A percentile compares a stretch with the other conserved stretches of the same genome.
Conservation (phyloP, 2,329 filamentous ascomycete genomes). For the Dactylellina cionopaga region DNA sequence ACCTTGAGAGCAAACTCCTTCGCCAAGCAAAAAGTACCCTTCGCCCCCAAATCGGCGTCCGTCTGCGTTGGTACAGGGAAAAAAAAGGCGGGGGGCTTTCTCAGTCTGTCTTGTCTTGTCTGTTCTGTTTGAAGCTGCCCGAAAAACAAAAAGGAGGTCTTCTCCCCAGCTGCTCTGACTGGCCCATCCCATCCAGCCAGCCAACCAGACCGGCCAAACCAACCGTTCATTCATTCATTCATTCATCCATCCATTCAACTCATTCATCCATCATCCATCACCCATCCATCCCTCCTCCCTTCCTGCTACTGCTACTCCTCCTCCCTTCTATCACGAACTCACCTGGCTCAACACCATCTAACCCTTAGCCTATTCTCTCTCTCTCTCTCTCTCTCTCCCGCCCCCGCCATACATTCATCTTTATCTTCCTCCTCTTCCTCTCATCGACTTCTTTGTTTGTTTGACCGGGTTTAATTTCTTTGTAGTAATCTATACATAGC, state of each 20-base stretch:
- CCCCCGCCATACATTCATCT: neutral
- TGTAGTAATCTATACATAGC: neutral
- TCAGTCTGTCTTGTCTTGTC: conserved; percentile 4
- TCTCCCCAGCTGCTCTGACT: conserved; percentile 5
- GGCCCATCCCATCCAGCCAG: conserved; percentile 22
- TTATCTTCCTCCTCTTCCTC: neutral
- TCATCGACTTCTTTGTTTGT: neutral
- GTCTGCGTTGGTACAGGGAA: conserved; percentile 12
- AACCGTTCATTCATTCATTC: conserved; percentile 14
- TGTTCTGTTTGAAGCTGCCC: too few relatives aligned
- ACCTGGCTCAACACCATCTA: neutral
- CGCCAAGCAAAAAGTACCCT: too few relatives aligned
- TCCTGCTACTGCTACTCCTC: conserved; percentile 12
- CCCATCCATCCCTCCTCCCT: neutral
- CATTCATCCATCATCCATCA: neutral
- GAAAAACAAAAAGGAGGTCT: conserved; percentile 45
- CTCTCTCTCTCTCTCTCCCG: neutral
- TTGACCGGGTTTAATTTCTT: too few relatives aligned
- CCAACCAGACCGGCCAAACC: conserved; percentile 4
- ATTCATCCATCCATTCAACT: neutral
- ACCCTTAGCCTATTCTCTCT: neutral
- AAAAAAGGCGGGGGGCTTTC: conserved; percentile 33
- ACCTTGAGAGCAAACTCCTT: too few relatives aligned
- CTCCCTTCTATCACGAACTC: conserved; percentile 6
- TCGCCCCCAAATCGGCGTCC: too few relatives aligned